Base-by-base conservation (phyloP, 495 filamentous ascomycete species). In the Penicillium canescens region DNA sequence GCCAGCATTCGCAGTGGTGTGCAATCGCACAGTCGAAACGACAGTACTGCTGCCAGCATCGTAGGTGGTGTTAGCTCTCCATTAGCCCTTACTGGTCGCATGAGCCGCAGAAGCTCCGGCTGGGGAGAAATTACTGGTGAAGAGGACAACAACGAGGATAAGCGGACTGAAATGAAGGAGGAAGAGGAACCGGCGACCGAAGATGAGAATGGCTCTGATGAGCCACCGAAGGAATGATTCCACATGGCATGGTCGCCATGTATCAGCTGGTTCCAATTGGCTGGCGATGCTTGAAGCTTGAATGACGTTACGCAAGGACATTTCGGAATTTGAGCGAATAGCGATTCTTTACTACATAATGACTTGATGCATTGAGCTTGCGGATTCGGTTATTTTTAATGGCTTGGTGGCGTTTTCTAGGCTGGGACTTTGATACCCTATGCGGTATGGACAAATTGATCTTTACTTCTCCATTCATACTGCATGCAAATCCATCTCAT, bases 1-100 rank as follows among this genome's bases (percentile, higher is more conserved):
- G 82, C 84, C 1, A 96, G 92, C 61, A 77, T 95, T 11, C 79
- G 89, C 28, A 96, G 91, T 59, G 90, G 86, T 1, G 65, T 87
- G 4, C 65, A 91, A 11, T 89, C 89, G 0, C 92, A 96, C 63
- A 80, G 81, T 3, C 78, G 90, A 43, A 87, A 89, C 52, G 92
- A 96, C 60, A 96, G 91, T 62, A 83, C 91, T 21, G 86, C 79
- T 34, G 87, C 88, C 20, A 94, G 89, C 60, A 87, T 92, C 49
- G 78, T 77, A 16, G 85, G 86, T 12, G 66, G 59, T 8, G 57
- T 74, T 13, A 73, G 76, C 6, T 91, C 86, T 60, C 86, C 88
- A 16, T 63, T 90, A 33, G 78, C 61, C 44, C 55, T 63, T 59
- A 39, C 72, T 28, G 80, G 79, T 23, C 78, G 78, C 28, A 63